A percentile compares a stretch with the other conserved stretches of the same genome.
Evolutionary conservation across 2,329 filamentous ascomycete species (phyloP).

Genomic region (Dothistroma septosporum): DNA sequence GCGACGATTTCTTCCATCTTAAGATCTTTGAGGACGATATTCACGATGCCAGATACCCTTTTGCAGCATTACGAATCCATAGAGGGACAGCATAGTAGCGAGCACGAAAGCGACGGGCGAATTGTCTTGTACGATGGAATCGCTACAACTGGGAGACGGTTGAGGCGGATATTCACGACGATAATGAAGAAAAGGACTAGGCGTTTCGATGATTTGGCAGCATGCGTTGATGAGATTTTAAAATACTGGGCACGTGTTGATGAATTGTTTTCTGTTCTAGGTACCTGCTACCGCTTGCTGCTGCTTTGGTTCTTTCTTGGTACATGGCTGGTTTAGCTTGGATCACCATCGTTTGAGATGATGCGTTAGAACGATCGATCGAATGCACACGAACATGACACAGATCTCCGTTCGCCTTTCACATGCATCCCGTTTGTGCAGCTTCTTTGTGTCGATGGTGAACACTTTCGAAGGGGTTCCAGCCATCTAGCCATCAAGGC

Average conservation of each 20-base stretch:
- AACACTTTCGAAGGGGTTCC: background rate
- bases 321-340: background rate
- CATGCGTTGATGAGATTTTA: background rate
- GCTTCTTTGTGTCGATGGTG: background rate
- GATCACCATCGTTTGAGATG: background rate
- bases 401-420: background rate
- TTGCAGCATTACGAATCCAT: constrained; percentile 24
- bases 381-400: background rate
- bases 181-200: constrained; percentile 9
- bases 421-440: background rate
- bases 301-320: background rate
- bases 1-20: constrained; percentile 11
- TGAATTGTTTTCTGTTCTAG: background rate
- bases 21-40: constrained; percentile 12
- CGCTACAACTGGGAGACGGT: constrained; percentile 11
- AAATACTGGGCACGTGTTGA: background rate
- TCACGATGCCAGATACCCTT: constrained; percentile 28
- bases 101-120: constrained; percentile 8
- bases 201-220: background rate
- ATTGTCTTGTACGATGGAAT: constrained; percentile 13
- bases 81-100: constrained; percentile 14
- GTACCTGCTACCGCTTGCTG: background rate
- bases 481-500: background rate
- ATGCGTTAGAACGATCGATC: background rate
- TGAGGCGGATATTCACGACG: constrained; percentile 6